These are phyloP conservation scores for Penicillium verrucosum DNA, from an alignment of 2,329 filamentous ascomycete species.

Conservation along the genomic window DNA sequence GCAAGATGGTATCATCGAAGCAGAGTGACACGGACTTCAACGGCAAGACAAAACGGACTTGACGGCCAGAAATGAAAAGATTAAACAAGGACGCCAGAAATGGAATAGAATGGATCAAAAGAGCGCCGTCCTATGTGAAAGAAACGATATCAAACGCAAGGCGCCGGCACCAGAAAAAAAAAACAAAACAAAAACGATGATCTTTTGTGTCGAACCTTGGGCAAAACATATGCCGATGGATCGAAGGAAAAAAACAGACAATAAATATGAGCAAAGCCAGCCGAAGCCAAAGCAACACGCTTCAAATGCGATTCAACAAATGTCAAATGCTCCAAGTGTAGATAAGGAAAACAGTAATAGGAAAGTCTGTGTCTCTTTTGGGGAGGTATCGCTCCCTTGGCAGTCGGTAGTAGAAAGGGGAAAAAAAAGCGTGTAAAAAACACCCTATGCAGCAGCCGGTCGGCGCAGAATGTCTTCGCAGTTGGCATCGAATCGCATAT, in stretches of 20 bases:
- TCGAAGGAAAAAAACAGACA: slow-evolving; percentile 14
- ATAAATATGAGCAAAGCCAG: slow-evolving; percentile 28
- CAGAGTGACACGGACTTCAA: slow-evolving; percentile 30
- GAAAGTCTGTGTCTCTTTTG: slow-evolving; percentile 12
- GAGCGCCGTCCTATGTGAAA: slow-evolving; percentile 26
- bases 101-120: slow-evolving; percentile 16
- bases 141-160: slow-evolving; percentile 21
- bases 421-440: no score
- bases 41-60: slow-evolving; percentile 9
- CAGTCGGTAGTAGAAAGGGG: slow-evolving; percentile 2
- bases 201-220: slow-evolving; percentile 14
- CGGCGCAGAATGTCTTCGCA: slow-evolving; percentile 79
- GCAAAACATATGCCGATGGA: slow-evolving; percentile 14
- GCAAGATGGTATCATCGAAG: slow-evolving; percentile 41
- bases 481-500: slow-evolving; percentile 91
- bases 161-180: slow-evolving; percentile 12
- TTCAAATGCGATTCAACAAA: slow-evolving; percentile 35
- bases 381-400: slow-evolving; percentile 9
- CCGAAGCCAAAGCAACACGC: slow-evolving; percentile 34
- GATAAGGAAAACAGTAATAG: slow-evolving; percentile 6
- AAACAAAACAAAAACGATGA: slow-evolving; percentile 11
- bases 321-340: slow-evolving; percentile 20
- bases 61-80: slow-evolving; percentile 11
- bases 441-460: slow-evolving; percentile 41
- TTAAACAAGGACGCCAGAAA: slow-evolving; percentile 27